Conservation (phyloP, 2,329 filamentous ascomycete genomes). For the Diaporthe eres region DNA sequence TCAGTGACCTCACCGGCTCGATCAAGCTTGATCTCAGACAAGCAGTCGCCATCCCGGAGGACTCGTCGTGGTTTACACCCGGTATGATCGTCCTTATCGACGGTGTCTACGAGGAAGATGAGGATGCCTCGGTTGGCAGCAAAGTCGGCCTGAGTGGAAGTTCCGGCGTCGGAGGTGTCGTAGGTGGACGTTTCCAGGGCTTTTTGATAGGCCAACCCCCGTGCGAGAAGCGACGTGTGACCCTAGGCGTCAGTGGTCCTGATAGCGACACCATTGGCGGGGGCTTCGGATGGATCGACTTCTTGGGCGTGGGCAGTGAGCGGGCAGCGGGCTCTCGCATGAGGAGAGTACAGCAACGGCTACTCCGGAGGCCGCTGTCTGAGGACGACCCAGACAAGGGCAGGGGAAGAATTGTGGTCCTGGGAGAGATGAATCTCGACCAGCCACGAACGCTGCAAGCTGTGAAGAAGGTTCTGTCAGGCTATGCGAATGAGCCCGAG, state of each 20-base stretch:
- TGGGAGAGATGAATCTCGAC: constrained; percentile 91
- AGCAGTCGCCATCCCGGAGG: constrained; percentile 84
- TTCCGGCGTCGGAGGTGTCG: constrained; percentile 87
- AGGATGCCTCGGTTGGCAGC: constrained; percentile 73
- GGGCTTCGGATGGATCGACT: constrained; percentile 97
- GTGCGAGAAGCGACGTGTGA: constrained; percentile 85
- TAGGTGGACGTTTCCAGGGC: constrained; percentile 92
- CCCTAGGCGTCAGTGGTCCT: constrained; percentile 77
- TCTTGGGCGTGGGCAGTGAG: constrained; percentile 91
- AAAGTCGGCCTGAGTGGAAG: constrained; percentile 75
- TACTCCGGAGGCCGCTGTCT: constrained; percentile 64
- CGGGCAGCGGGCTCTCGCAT: constrained; percentile 86
- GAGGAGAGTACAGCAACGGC: constrained; percentile 81
- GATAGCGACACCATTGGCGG: constrained; percentile 78
- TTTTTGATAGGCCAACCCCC: constrained; percentile 94
- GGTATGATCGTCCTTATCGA: constrained; percentile 97
- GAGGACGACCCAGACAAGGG: constrained; percentile 51
- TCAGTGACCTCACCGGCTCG: constrained; percentile 90
- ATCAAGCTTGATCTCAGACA: constrained; percentile 87
- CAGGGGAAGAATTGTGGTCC: constrained; percentile 75
- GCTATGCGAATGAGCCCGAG: constrained; percentile 77
- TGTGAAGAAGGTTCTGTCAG: constrained; percentile 81
- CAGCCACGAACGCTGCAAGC: constrained; percentile 85
- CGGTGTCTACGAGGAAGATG: constrained; percentile 96
- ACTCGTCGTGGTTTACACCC: constrained; percentile 92